phyloP scores from a whole-genome alignment of 192 early-diverging fungal species.

The Rhizoclosmatium globosum region DNA sequence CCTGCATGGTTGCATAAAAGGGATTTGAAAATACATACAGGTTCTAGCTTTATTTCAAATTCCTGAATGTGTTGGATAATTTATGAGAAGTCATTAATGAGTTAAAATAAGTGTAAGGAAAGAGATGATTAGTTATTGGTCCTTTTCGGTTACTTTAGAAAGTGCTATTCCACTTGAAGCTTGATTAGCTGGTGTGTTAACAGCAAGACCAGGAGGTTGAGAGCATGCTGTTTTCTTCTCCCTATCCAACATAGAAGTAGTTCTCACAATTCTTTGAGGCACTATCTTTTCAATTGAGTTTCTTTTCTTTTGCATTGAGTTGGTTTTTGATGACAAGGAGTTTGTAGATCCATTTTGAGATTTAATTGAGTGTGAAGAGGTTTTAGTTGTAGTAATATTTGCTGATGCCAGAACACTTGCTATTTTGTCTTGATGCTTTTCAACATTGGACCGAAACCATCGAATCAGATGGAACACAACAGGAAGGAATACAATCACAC shows the following conservation, averaged over 20 bases:
- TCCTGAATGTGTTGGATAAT: too few species aligned
- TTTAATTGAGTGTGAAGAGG: background rate
- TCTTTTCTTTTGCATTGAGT: background rate
- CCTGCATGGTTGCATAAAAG: too few species aligned
- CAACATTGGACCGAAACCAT: constrained; percentile 18
- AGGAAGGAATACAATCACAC: constrained; percentile 17
- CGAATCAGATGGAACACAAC: constrained; percentile 23
- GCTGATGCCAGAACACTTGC: background rate
- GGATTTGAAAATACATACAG: too few species aligned
- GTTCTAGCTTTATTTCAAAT: too few species aligned
- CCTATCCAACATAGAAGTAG: background rate
- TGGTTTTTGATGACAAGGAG: background rate
- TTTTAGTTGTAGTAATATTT: background rate
- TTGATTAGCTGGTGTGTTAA: too few species aligned
- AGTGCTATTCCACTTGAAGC: too few species aligned
- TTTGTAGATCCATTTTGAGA: background rate
- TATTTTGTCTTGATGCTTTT: constrained; percentile 21
- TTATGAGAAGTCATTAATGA: too few species aligned
- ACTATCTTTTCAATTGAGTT: background rate
- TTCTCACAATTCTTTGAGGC: background rate
- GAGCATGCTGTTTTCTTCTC: too few species aligned
- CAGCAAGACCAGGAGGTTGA: too few species aligned
- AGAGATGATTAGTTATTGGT: too few species aligned
- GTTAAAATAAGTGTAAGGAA: too few species aligned
- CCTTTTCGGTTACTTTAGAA: too few species aligned